Evolutionary conservation across 192 early-diverging fungal species (phyloP), one percentile per base, ranked within the genome.

Genomic region (Coemansia sp.): DNA sequence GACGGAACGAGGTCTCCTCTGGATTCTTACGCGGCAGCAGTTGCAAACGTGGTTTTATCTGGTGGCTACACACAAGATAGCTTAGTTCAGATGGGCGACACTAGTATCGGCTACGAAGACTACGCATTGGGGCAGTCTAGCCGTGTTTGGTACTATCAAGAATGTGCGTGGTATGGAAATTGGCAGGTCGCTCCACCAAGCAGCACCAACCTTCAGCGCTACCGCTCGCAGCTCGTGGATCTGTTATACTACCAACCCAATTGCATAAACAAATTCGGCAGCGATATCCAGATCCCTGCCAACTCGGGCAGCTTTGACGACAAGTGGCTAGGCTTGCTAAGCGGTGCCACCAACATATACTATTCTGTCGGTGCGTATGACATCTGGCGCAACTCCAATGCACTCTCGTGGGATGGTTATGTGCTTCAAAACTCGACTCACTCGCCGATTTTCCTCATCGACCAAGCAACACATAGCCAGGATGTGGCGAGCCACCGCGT

Each of bases 111-210:
- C 40, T 56, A 61, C 29, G 62, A 63, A 50, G 70, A 79, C 62
- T 74, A 79, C 52, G 62, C 76, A 2, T 59, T 74, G 35, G 71
- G 67, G 2, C 76, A 79, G 64, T 19, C 32, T 0, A 61, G 76
- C 48, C 74, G 59, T 45, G 63, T 76, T 61, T 85, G 83, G 83
- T 77, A 75, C 35, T 90, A 83, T 56, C 89, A 88, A 52, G 75
- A 65, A 19, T 90, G 89, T 53, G 86, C 79, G 55, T 86, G 88
- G 73, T 83, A 85, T 32, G 89, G 85, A 0, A 88, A 87, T 70
- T 85, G 84, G 55, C 86, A 85, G 62, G 64, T 66, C 20, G 71
- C 74, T 33, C 56, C 73, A 1, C 66, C 74, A 0, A 64, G 46
- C 15, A 55, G 50, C 42, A 66, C 75, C 0, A 63, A 70, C 14